Conservation (phyloP, 305 asterid species). For the Stenogyne calaminthoides region DNA sequence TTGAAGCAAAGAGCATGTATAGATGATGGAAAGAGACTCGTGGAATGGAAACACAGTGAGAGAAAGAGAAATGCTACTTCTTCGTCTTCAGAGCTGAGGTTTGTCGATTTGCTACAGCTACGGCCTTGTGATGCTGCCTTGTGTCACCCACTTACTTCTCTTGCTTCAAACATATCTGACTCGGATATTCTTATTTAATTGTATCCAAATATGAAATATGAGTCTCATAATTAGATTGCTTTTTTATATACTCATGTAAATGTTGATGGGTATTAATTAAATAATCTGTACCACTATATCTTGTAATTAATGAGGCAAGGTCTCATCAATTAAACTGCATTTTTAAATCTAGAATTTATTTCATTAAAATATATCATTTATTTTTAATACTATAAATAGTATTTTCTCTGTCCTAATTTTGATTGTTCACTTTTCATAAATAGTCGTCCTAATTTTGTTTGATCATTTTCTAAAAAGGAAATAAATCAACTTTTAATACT, state of each 20-base stretch:
- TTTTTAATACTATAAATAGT: too few species aligned
- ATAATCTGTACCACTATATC: neutral
- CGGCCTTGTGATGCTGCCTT: constrained; percentile 34
- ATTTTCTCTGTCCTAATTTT: too few species aligned
- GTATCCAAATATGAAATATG: neutral
- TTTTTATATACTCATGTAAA: neutral
- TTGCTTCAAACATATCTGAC: constrained; percentile 24
- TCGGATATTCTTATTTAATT: neutral
- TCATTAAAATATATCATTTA: too few species aligned
- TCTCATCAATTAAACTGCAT: too few species aligned
- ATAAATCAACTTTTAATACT: too few species aligned
- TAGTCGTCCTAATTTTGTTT: too few species aligned
- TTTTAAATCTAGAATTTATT: too few species aligned
- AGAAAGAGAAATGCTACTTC: constrained; percentile 24
- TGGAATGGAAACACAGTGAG: constrained; percentile 35
- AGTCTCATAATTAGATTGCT: neutral
- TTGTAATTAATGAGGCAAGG: too few species aligned
- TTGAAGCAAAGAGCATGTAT: constrained; percentile 38
- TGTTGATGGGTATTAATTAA: neutral
- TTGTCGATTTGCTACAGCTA: constrained; percentile 46
- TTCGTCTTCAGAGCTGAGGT: constrained; percentile 29
- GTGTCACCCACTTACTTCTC: constrained; percentile 11
- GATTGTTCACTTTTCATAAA: too few species aligned
- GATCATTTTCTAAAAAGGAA: too few species aligned
- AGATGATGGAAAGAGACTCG: constrained; percentile 43